phyloP scores from a whole-genome alignment of 495 filamentous ascomycete species.

The Oidiodendron maius region DNA sequence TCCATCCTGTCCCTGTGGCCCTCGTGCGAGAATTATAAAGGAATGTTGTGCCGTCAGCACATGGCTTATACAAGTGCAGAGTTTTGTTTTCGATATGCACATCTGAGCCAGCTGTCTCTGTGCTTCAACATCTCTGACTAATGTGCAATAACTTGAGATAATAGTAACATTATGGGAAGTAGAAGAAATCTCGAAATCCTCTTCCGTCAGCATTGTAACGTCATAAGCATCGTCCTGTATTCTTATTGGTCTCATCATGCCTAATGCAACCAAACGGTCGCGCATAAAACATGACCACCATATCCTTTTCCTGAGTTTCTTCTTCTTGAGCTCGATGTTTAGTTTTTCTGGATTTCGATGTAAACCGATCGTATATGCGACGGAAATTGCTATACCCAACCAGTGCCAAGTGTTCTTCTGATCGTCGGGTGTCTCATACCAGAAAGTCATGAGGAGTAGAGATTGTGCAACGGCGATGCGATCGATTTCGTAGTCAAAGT shows the following conservation, averaged over 20 bases:
- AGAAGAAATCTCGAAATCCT: conserved; percentile 73
- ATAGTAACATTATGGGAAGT: conserved; percentile 58
- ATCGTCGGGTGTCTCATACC: conserved; percentile 86
- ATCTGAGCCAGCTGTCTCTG: conserved; percentile 72
- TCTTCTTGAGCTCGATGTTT: conserved; percentile 61
- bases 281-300: conserved; percentile 96
- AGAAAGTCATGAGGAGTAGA: conserved; percentile 80
- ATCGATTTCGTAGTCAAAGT: conserved; percentile 76
- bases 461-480: conserved; percentile 76
- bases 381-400: conserved; percentile 81
- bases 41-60: conserved; percentile 84
- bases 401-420: conserved; percentile 90
- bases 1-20: conserved; percentile 51
- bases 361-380: conserved; percentile 78
- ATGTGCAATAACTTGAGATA: conserved; percentile 57
- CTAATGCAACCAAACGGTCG: conserved; percentile 80
- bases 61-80: conserved; percentile 77
- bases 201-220: conserved; percentile 76
- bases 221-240: conserved; percentile 88
- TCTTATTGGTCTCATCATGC: conserved; percentile 81
- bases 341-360: conserved; percentile 74
- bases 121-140: conserved; percentile 56
- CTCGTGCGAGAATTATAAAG: conserved; percentile 74
- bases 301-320: conserved; percentile 80
- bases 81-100: conserved; percentile 86